Base-by-base conservation (phyloP, 106 monocot genomes). In the Acanthochlamys bracteata region DNA sequence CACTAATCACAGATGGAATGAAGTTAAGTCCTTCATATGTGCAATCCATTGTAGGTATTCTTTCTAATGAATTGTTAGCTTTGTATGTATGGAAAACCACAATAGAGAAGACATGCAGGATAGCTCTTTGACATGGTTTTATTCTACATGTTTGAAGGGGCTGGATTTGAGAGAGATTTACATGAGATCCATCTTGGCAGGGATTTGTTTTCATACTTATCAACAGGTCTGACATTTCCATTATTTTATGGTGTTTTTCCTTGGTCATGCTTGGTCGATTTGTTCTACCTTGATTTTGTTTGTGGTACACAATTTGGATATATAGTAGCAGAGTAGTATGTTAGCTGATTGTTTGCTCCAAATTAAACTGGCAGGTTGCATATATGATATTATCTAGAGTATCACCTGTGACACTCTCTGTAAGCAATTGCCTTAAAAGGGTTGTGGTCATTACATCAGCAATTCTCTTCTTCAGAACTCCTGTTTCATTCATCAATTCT, bases 181-280 rank as follows among this genome's bases (percentile, higher is more conserved):
- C 70, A 55, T 64, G 47, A 83, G 83, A 52, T 74, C 83, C 24
- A 42, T 94, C 41, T 55, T 94, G 62, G 74, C 89, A 46, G 86
- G 63, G 26, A 27, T 94, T 16, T 89, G 83, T 72, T 94, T 82
- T 63, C 93, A 89, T 75, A 86, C 85, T 52, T 86, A 89, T 73
- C 93, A 93, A 65, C 93, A 93, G 89, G 89, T 93, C 20, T 79
- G 55, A 2, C 41, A 39, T 66, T 68, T 19, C 15, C 24, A 16
- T 41, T 24, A 24, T 13, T 53, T 47, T 53, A 8, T 17, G 49
- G 17, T 0, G 11, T 21, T 45, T 12, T 17, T 46, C 52, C n/a
- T 22, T 65, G 0, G 12, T 24, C 24, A 25, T 59, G 25, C 33
- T 33, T 33, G 7, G 33, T 0, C 4, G 20, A 20, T 62, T 17